Base-by-base conservation (phyloP, 805 yeast species). In the Schwanniomyces sp. region DNA sequence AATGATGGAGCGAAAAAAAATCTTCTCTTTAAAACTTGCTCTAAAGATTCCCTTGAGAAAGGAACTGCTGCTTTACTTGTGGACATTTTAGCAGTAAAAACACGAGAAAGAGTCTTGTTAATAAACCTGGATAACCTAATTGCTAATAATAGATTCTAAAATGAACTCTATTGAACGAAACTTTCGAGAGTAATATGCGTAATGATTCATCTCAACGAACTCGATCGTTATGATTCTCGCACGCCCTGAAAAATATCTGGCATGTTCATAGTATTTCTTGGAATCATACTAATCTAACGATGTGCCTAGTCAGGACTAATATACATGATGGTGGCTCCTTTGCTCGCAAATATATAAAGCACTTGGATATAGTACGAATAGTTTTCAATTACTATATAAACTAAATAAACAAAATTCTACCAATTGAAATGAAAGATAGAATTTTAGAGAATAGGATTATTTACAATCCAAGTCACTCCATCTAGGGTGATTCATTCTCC, bases 1-100 rank as follows among this genome's bases (percentile, higher is more conserved):
- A 94, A 94, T 30, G 98, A 85, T 55, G 99, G 99, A 14, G 98
- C 97, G 67, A 82, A 95, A 74, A 94, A 94, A 77, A 94, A 94
- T 67, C 99, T 84, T 70, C 97, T 86, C 71, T 92, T 94, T 61
- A 94, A 76, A 49, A 91, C 89, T 67, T 87, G 85, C 70, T 94
- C 99, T 63, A 94, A 78, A 54, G 81, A 76, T 55, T 94, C 99
- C 69, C 99, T 87, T 59, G 81, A 82, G 66, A 92, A 88, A 47
- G 77, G 77, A 44, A 61, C 58, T 24, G 62, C 52, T 17, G 68
- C 44, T 41, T 55, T 57, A 39, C 52, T 45, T 34, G 69, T 58
- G 32, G 71, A 59, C 73, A 67, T 67, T 30, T 44, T 54, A 18
- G 51, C 53, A 36, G 34, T 34, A 37, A 52, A 34, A 11, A 29